Base-by-base conservation (phyloP, 345 rosid genomes). In the Gossypium rotundifolium region DNA sequence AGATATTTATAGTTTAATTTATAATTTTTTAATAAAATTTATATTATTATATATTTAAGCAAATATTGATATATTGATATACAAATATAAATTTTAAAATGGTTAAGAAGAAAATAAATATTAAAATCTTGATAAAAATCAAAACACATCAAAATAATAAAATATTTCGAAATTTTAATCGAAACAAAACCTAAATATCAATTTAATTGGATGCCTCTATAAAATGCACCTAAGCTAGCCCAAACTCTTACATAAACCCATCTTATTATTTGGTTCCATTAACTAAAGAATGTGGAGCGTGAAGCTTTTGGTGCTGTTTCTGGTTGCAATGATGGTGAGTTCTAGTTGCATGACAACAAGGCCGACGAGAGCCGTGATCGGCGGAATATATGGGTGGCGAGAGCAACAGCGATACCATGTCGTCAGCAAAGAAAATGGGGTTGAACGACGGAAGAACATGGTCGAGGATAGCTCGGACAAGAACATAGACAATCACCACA, bases 401-500 rank as follows among this genome's bases (percentile, higher is more conserved):
- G 80, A 65, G 74, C 70, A 65, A 67, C 66, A 73, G 54, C 71
- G 70, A 55, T 69, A 61, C 52, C 61, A 23, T 6, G 65, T 27
- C 14, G 65, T 42, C 14, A 51, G 49, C 65, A 77, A 54, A 64
- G 83, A 71, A 29, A 79, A 58, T 40, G 51, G 22, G n/a, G 27
- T 59, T 16, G 80, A 76, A 79, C 69, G 76, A n/a, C 48, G 44
- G 51, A 46, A 7, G 22, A 68, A 68, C 57, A 53, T 25, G 17
- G 71, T 53, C 11, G 72, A 64, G 65, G 33, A 61, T 70, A 25
- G 48, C 27, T 42, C 59, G n/a, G 79, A 65, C 0, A 80, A 63
- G 17, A 68, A 64, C 74, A 72, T 77, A 17, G 72, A 84, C 70
- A 82, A 82, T 73, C 89, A 86, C 81, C 89, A 79, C 63, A 75